Conservation (phyloP, 306 rosid genomes). For the Vigna mungo region DNA sequence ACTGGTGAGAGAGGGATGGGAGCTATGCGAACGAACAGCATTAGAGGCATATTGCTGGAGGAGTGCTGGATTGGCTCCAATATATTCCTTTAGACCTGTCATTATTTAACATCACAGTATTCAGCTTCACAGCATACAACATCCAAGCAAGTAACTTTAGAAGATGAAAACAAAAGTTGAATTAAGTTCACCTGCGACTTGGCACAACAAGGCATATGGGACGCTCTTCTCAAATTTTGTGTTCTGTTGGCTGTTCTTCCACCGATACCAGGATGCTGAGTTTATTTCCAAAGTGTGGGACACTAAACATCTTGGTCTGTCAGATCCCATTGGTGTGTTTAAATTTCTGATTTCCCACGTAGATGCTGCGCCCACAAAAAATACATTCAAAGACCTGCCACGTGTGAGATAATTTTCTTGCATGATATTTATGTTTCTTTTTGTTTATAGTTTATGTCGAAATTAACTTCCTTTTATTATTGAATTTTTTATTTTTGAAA, state of each 20-base stretch:
- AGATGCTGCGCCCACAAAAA: conserved; percentile 66
- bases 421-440: too few relatives aligned
- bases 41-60: conserved; percentile 52
- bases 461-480: too few relatives aligned
- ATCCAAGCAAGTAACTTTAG: background rate
- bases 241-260: conserved; percentile 73
- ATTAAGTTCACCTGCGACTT: conserved; percentile 83
- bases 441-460: too few relatives aligned
- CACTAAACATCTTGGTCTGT: conserved; percentile 70
- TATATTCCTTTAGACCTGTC: conserved; percentile 87
- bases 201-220: conserved; percentile 85
- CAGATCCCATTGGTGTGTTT: conserved; percentile 74
- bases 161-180: conserved; percentile 28
- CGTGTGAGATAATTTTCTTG: too few relatives aligned
- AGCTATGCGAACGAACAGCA: conserved; percentile 54
- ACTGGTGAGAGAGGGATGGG: conserved; percentile 55
- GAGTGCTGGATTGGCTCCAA: conserved; percentile 79
- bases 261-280: conserved; percentile 70
- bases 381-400: background rate
- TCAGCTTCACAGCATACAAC: conserved; percentile 7
- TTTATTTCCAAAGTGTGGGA: conserved; percentile 90
- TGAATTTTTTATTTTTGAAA: too few relatives aligned
- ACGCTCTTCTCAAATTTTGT: conserved; percentile 88
- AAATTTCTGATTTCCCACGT: conserved; percentile 89
- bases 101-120: conserved; percentile 38